These are phyloP conservation scores for Zygoascus sp. DNA, from an alignment of 1,139 yeast species.

Conservation along the genomic window DNA sequence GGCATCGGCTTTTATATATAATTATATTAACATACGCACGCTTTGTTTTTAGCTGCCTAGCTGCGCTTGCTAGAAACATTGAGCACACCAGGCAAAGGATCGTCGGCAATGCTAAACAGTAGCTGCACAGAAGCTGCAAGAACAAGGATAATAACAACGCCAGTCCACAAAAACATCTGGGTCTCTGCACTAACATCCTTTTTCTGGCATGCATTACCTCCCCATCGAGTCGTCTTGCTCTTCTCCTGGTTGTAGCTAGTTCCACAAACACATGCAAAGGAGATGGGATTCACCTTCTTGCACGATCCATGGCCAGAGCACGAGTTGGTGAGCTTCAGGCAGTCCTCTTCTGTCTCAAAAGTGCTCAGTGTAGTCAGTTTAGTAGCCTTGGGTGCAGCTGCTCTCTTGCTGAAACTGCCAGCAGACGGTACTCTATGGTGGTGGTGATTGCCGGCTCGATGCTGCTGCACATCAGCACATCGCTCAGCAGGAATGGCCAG, in stretches of 20 bases:
- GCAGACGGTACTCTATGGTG: neutral
- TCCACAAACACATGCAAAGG: constrained; percentile 56
- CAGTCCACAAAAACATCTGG: constrained; percentile 64
- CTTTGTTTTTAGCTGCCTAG: neutral
- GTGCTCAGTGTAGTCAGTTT: constrained; percentile 1
- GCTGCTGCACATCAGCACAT: constrained; percentile 17
- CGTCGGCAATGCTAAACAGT: constrained; percentile 50
- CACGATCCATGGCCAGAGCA: constrained; percentile 68
- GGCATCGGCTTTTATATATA: too few species aligned
- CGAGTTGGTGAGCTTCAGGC: constrained; percentile 49
- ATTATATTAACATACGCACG: too few species aligned
- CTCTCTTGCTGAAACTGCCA: neutral
- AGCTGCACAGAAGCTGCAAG: constrained; percentile 53
- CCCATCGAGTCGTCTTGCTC: constrained; percentile 57
- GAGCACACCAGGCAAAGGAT: constrained; percentile 65
- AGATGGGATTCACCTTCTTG: constrained; percentile 36
- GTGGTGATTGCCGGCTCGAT: constrained; percentile 1
- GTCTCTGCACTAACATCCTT: constrained; percentile 61
- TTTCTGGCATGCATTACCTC: constrained; percentile 63
- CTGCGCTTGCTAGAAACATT: constrained; percentile 48
- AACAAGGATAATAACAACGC: constrained; percentile 44
- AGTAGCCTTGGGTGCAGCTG: neutral
- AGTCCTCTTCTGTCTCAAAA: constrained; percentile 43
- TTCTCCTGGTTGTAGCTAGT: constrained; percentile 46
- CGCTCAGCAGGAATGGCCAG: constrained; percentile 23